Base-by-base conservation (phyloP, 768 basidiomycete genomes). In the Mycena rebaudengoi region DNA sequence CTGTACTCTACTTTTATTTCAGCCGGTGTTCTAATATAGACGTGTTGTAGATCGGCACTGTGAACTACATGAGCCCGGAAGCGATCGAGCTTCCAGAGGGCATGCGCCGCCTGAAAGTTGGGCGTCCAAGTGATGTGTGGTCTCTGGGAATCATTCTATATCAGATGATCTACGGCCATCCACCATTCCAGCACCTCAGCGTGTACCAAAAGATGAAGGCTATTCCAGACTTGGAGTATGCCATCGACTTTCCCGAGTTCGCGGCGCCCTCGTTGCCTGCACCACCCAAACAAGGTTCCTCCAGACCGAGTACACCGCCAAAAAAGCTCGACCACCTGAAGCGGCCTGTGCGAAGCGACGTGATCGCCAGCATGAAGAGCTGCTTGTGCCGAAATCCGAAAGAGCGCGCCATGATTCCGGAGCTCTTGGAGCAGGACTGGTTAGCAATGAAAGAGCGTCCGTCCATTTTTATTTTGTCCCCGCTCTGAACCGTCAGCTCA, bases 21-120 rank as follows among this genome's bases (percentile, higher is more conserved):
- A 5, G 5, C 29, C 33, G 59, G 51, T 37, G 60, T 49, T 64
- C 32, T 55, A 45, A 57, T 51, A 4, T 41, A 43, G 23, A 3
- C 14, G 18, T 46, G 35, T 60, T 70, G 20, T 70, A 97, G 92
- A 91, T 99, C 68, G 97, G 97, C 3, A 97, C 96, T 1, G 92
- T 98, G 35, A 99, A 99, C 73, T 99, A 97, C 74, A 99, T 99
- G 97, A 96, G 95, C 55, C 97, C 97, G 0, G 97, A 99, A 76
- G 95, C 97, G 13, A 95, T 99, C 56, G 94, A 96, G 72, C 79
- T 92, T 21, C 90, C 90, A 5, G 94, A 92, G 59, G 94, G 91
- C 41, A 92, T 90, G 89, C 86, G 92, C 13, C 86, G 94, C 25
- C 86, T 97, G 60, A 98, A 97, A 82, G 95, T 99, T 53, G 98